Evolutionary conservation across 257 asterid species (phyloP), one percentile per base, ranked within the genome.

Genomic region (Gentiana macrophylla): DNA sequence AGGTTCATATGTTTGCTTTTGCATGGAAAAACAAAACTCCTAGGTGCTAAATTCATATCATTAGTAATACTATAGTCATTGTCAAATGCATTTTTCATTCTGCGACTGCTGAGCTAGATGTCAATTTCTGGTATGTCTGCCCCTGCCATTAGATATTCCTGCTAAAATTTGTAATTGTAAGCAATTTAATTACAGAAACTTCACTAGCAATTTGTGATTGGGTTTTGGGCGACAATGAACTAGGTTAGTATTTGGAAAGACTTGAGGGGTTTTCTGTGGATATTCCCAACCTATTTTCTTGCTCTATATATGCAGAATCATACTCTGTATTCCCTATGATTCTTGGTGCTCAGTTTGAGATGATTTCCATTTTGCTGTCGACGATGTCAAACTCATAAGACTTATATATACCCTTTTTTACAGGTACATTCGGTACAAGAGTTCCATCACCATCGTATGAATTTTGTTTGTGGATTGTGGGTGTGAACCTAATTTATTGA

Each of bases 201-300:
- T 62, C 97, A 88, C 86, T 84, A 79, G 84, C 83, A 88, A 67
- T 74, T 92, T 63, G 97, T 92, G 59, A 80, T 71, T 68, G 90
- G 80, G 70, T 92, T 92, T 76, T 92, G 98, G 98, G 94, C 98
- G 2, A 74, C 95, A 12, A 77, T 94, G 73, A 88, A 24, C 24
- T 24, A 92, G 98, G 98, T 85, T 63, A 70, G 92, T 67, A 51
- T 59, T 63, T 73, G 63, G 67, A 75, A 41, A 47, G 12, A 36
- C 36, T 11, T 37, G 24, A 12, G 12, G 13, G 48, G 15, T 45
- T 51, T 37, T 6, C 15, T 8, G n/a, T 36, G 7, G 10, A 33
- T 4, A 43, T 43, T n/a, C 45, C 35, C n/a, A 56, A n/a, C 6
- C 33, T 53, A 3, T 47, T 52, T 45, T 12, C 24, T 51, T 36